Evolutionary conservation across 108 stramenopile genomes (phyloP).

Genomic region (Pseudonitzschia multistriata): DNA sequence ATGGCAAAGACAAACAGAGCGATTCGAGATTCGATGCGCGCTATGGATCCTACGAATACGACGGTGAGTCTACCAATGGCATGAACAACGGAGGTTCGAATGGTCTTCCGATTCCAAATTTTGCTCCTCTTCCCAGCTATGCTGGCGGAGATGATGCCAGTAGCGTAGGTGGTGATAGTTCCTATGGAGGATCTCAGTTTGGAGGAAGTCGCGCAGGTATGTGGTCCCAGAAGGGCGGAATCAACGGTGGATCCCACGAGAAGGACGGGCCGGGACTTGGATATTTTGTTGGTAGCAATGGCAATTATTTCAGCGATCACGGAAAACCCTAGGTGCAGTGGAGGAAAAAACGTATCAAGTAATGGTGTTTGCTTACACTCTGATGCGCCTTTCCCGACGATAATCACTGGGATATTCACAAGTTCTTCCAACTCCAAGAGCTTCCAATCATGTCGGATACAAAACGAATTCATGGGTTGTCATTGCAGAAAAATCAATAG

Average conservation of each 20-base stretch:
- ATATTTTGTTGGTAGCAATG: constrained; percentile 39
- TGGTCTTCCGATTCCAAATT: constrained; percentile 78
- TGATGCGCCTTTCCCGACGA: no score
- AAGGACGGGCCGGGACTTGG: constrained; percentile 41
- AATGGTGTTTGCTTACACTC: no score
- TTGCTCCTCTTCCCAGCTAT: constrained; percentile 82
- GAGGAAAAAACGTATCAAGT: no score
- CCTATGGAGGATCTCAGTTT: constrained; percentile 64
- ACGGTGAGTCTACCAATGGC: constrained; percentile 19
- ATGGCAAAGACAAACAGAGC: constrained; percentile 57
- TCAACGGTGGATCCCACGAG: neutral
- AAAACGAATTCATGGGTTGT: no score
- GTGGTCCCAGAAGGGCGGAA: constrained; percentile 30
- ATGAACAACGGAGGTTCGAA: constrained; percentile 39
- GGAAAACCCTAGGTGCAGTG: neutral
- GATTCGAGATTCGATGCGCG: constrained; percentile 88
- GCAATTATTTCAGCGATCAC: constrained; percentile 9
- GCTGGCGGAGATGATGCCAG: constrained; percentile 70
- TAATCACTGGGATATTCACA: no score
- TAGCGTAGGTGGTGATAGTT: constrained; percentile 74
- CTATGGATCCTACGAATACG: constrained; percentile 50
- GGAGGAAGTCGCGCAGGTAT: constrained; percentile 44
- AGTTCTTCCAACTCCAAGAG: no score
- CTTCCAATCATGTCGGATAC: no score
- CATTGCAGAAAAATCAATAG: no score